phyloP scores from a whole-genome alignment of 202 grass and related monocot genomes.

The Eragrostis tef region DNA sequence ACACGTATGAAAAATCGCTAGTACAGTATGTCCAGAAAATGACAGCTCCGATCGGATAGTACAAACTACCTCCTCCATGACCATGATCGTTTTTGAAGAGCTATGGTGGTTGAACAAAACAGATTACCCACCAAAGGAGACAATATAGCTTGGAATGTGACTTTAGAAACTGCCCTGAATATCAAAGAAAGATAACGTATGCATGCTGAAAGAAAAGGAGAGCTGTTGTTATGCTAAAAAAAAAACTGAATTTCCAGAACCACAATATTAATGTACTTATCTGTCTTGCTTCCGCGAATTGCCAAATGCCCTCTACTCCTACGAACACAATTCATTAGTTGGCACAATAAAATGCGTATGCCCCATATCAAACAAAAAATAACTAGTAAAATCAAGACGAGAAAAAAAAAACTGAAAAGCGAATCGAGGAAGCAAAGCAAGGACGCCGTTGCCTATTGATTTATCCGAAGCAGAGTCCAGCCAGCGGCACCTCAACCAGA shows the following conservation, averaged over 20 bases:
- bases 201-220: background rate
- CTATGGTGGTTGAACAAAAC: constrained; percentile 35
- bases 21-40: constrained; percentile 13
- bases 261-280: background rate
- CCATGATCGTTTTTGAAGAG: background rate
- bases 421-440: constrained; percentile 35
- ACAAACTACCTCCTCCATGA: background rate
- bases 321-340: background rate
- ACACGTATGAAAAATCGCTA: constrained; percentile 2
- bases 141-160: background rate
- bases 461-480: constrained; percentile 37
- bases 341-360: background rate
- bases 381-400: background rate
- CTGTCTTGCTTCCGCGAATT: background rate
- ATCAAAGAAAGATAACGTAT: background rate
- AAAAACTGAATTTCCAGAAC: background rate
- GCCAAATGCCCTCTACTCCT: no score
- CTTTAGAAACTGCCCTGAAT: background rate
- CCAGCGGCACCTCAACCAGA: constrained; percentile 38
- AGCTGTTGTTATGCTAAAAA: background rate
- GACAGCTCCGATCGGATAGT: constrained; percentile 30
- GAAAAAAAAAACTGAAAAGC: background rate
- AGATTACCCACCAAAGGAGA: constrained; percentile 18
- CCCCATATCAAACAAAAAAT: background rate
- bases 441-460: constrained; percentile 31